Base-by-base conservation (phyloP, 106 monocot species). In the Cymbidium sinense region DNA sequence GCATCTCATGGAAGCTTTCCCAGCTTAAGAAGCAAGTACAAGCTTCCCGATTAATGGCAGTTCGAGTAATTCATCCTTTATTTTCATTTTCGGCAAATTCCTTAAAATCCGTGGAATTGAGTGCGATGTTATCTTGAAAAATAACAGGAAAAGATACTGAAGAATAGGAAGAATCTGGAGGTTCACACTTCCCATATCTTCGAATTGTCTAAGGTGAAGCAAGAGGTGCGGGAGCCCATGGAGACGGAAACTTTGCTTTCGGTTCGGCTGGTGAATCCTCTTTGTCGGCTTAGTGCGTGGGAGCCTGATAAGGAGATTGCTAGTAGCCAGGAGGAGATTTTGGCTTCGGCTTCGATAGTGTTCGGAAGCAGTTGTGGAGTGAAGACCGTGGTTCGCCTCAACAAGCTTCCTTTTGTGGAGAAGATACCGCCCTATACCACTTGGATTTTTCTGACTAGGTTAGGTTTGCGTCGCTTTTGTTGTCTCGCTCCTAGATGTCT, bases 401-500 rank as follows among this genome's bases (percentile, higher is more conserved):
- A 87, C 29, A 94, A 87, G 79, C 88, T 98, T 83, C 96, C 94
- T 37, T 77, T 76, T 70, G 84, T 98, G 17, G 90, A 98, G 70
- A 94, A 87, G 81, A 90, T 98, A 27, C 87, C 96, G 18, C 92
- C 92, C 17, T 98, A 98, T 79, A 94, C 94, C 1, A 84, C 96
- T 18, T 98, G 96, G 96, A 98, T 98, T 35, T 98, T 98, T 82
- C 81, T 98, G 75, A 88, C 87, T 81, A 98, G 88, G 96, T 98
- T 75, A 73, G 82, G 2, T 34, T 29, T 17, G 36, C 11, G 21
- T 28, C 23, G 20, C 3, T 39, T 71, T 39, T 29, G 17, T 23
- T 27, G 23, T 47, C 47, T 47, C 47, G 47, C 11, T 47, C 37
- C 37, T 39, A 7, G 37, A 39, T 39, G 37, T 39, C 37, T 39